Conservation (phyloP, 306 rosid genomes). For the Quercus aquifolioides region DNA sequence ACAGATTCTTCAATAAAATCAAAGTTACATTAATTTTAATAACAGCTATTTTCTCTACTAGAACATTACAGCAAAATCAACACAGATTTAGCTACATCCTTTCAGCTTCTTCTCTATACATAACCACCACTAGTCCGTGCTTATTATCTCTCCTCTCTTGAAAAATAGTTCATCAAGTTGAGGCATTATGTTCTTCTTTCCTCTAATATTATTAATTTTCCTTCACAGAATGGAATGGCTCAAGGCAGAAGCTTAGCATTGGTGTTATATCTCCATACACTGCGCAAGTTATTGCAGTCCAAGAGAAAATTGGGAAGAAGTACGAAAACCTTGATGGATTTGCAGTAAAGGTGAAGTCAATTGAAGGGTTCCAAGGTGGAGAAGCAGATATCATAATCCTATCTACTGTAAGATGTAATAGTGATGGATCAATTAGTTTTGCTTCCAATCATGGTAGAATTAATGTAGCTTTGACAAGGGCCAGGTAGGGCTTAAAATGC, state of each 20-base stretch:
- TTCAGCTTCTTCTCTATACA: too few relatives aligned
- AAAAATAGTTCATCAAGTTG: too few relatives aligned
- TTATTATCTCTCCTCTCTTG: too few relatives aligned
- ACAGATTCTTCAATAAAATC: too few relatives aligned
- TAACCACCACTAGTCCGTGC: too few relatives aligned
- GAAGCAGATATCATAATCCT: conserved; percentile 71
- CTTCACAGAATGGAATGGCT: conserved; percentile 43
- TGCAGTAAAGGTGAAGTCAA: conserved; percentile 59
- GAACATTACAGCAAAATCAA: too few relatives aligned
- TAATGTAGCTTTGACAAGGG: conserved; percentile 87
- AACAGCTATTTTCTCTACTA: too few relatives aligned
- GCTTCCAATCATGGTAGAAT: conserved; percentile 54
- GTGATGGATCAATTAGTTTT: conserved; percentile 37
- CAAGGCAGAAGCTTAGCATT: conserved; percentile 34
- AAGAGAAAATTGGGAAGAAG: conserved; percentile 41
- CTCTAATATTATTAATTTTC: not conserved
- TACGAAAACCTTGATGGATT: conserved; percentile 44
- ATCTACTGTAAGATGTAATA: conserved; percentile 61
- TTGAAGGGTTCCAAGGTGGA: conserved; percentile 85
- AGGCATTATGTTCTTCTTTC: too few relatives aligned
- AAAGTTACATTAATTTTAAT: too few relatives aligned
- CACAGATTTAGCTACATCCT: too few relatives aligned
- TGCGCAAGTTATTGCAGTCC: conserved; percentile 63
- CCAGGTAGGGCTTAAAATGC: conserved; percentile 41
- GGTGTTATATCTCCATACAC: conserved; percentile 83